These are phyloP conservation scores for Backusella luteola DNA, from an alignment of 192 early-diverging fungal species.

Conservation along the genomic window DNA sequence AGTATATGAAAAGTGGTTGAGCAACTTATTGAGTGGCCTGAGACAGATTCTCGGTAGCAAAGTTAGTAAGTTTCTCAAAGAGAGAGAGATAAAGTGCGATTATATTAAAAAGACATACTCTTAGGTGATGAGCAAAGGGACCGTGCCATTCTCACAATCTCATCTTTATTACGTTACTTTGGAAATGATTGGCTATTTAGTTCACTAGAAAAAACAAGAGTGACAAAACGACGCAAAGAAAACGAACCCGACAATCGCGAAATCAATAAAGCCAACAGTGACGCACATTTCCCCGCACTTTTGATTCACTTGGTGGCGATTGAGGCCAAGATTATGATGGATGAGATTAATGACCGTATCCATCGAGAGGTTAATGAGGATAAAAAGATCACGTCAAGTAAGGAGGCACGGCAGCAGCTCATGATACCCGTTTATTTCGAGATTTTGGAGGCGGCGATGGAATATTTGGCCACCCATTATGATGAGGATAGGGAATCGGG, in stretches of 20 bases:
- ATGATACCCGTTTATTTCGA: slow-evolving; percentile 42
- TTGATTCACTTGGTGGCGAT: slow-evolving; percentile 38
- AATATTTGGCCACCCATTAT: slow-evolving; percentile 32
- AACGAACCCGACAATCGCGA: neutral
- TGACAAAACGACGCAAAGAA: neutral
- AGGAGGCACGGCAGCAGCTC: slow-evolving; percentile 21
- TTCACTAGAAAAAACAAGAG: slow-evolving; percentile 19
- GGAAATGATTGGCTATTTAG: slow-evolving; percentile 41
- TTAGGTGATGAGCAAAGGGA: slow-evolving; percentile 33
- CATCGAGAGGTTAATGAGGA: neutral
- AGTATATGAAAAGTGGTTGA: slow-evolving; percentile 14
- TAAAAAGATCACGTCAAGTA: neutral
- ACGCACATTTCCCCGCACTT: slow-evolving; percentile 38
- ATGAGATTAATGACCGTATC: slow-evolving; percentile 30
- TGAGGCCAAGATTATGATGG: slow-evolving; percentile 40
- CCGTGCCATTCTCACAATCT: slow-evolving; percentile 24
- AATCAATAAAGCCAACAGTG: slow-evolving; percentile 6
- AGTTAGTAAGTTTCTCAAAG: slow-evolving; percentile 22
- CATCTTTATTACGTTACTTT: slow-evolving; percentile 30
- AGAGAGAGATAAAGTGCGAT: too few species aligned
- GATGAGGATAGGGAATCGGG: slow-evolving; percentile 18
- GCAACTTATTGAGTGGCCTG: slow-evolving; percentile 29
- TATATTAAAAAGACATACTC: neutral
- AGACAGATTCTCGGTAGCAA: slow-evolving; percentile 39
- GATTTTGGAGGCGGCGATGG: slow-evolving; percentile 41